Evolutionary conservation across 192 early-diverging fungal species (phyloP), one percentile per base, ranked within the genome.

Genomic region (Tieghemiomyces parasiticus): DNA sequence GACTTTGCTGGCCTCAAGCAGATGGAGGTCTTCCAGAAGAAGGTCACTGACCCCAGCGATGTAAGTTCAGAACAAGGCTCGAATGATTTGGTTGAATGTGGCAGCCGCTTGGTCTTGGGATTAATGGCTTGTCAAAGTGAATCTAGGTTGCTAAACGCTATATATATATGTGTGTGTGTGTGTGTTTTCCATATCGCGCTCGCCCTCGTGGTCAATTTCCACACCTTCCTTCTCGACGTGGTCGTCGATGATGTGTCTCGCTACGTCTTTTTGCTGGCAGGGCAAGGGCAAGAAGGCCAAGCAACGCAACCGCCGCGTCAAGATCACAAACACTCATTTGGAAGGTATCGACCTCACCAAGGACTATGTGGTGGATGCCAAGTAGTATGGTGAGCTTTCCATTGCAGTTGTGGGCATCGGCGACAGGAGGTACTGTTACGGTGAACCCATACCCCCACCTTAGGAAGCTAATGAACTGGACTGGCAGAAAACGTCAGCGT

Each of bases 271-370:
- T 14, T 25, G n/a, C n/a, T 46, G 1, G 4, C 52, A 80, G 63
- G 24, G 64, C 24, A 79, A 77, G 14, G 72, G 68, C 19, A 84
- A 84, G 65, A 86, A 86, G 60, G 65, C 74, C 14, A 80, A 78
- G 42, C 75, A 78, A 24, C 48, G 77, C 20, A 76, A 77, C 62
- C 70, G 87, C 34, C 86, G 80, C 60, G 79, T 83, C 49, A 85
- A 87, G 63, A 84, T 88, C 59, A 86, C 82, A 2, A 90, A 90
- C 60, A 88, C 84, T 29, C 88, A 90, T 65, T 73, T 90, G 71
- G 71, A 72, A 32, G 79, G 74, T 35, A 74, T 88, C 34, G 84
- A 88, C 73, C 64, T 89, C 9, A 83, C 87, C 12, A 85, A 82
- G 65, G 84, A 86, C 65, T 84, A 81, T 62, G 76, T 77, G 9